Evolutionary conservation across 495 filamentous ascomycete genomes (phyloP).

Genomic region (Cercophora samala): DNA sequence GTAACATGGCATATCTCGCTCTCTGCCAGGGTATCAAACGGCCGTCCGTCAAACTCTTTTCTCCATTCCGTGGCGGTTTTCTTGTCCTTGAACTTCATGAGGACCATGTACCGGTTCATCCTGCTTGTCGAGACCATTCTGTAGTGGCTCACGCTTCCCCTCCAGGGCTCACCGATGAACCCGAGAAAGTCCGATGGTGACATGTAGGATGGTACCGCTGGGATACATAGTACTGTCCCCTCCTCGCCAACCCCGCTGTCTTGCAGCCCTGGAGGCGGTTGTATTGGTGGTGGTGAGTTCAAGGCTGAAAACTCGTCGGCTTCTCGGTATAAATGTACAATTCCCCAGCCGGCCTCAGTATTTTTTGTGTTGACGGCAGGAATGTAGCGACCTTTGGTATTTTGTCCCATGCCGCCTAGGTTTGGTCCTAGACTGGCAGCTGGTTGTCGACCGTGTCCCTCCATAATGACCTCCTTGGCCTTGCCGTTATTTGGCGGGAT

Average conservation of each 20-base stretch:
- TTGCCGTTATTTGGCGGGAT: slow-evolving; percentile 11
- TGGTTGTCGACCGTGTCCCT: background rate
- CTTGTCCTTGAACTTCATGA: slow-evolving; percentile 88
- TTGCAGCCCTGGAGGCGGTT: background rate
- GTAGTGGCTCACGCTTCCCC: slow-evolving; percentile 88
- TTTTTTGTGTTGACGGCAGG: slow-evolving; percentile 44
- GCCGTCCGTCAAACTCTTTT: slow-evolving; percentile 86
- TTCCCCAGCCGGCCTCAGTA: slow-evolving; percentile 83
- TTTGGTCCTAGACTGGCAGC: slow-evolving; percentile 25
- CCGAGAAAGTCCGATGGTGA: slow-evolving; percentile 88
- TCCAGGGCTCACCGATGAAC: slow-evolving; percentile 85
- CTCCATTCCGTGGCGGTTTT: slow-evolving; percentile 75
- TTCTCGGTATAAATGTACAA: slow-evolving; percentile 92
- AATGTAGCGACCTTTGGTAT: background rate
- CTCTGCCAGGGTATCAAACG: slow-evolving; percentile 82
- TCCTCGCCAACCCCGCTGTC: slow-evolving; percentile 24
- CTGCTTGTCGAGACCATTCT: slow-evolving; percentile 88
- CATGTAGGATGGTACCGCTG: slow-evolving; percentile 91
- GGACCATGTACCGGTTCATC: slow-evolving; percentile 90
- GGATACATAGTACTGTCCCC: slow-evolving; percentile 81
- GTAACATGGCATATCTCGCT: slow-evolving; percentile 96
- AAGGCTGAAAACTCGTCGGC: slow-evolving; percentile 56
- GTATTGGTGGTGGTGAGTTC: slow-evolving; percentile 15
- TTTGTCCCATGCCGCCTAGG: background rate
- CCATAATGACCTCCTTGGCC: slow-evolving; percentile 1